phyloP scores from a whole-genome alignment of 2,329 filamentous ascomycete species.

The Aspergillus sp. region DNA sequence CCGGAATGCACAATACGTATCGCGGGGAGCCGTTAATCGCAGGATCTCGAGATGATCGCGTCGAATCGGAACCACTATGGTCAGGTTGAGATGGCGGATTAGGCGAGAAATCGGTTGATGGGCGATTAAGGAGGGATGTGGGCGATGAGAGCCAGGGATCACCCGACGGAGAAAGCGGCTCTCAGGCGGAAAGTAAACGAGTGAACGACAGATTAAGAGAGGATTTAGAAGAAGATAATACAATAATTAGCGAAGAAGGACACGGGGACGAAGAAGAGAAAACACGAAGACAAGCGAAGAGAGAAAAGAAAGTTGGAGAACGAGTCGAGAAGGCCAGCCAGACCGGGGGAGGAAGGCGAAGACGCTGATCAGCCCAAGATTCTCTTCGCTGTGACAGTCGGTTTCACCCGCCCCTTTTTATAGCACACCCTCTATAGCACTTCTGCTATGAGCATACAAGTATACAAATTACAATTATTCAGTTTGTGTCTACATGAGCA shows the following conservation, averaged over 20 bases:
- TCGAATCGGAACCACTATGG: neutral
- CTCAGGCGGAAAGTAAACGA: conserved; percentile 5
- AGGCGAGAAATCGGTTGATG: conserved; percentile 1
- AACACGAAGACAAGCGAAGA: conserved; percentile 1
- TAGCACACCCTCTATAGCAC: neutral
- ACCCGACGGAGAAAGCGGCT: neutral
- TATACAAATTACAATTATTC: no score
- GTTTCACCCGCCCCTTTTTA: neutral
- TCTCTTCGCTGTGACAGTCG: neutral
- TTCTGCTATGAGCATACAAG: no score
- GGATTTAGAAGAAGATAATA: no score
- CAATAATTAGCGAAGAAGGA: no score
- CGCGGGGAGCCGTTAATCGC: neutral
- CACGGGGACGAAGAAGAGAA: conserved; percentile 1
- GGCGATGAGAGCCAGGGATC: neutral
- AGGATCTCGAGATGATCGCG: neutral
- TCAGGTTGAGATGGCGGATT: conserved; percentile 1
- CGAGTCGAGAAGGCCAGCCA: neutral
- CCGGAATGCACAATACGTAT: no score
- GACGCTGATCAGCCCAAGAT: no score
- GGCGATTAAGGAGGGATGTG: conserved; percentile 10
- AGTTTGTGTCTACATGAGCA: no score
- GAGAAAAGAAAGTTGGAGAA: conserved; percentile 6
- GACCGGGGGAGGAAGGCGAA: no score
- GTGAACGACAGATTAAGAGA: neutral